Base-by-base conservation (phyloP, 2,329 filamentous ascomycete genomes). In the Sporothrix pseudoabietina region DNA sequence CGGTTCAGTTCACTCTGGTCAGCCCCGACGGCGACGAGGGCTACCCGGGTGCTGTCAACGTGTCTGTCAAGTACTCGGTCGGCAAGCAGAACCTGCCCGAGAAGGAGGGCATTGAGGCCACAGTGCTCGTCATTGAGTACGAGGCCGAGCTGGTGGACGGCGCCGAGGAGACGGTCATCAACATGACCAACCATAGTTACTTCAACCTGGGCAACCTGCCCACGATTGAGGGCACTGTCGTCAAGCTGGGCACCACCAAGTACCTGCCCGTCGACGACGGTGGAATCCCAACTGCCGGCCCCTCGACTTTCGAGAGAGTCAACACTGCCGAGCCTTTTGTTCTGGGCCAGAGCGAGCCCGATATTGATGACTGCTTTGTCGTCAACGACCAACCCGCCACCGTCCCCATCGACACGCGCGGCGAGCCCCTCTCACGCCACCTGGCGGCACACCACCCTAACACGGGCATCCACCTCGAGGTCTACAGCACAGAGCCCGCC, bases 301-400 rank as follows among this genome's bases (percentile, higher is more conserved):
- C 94, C 35, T 84, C 87, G 63, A 80, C 88, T 16, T 94, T 90
- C 80, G 85, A 88, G n/a, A 87, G 87, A 55, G 84, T 95, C 69
- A 85, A 88, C 69, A 87, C 90, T 44, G 87, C 89, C 76, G 85
- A 88, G 78, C 83, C 89, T 4, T 97, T 98, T 82, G 88, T 86
- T 1, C 87, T 98, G 9, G 90, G 90, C n/a, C 82, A 88, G 1
- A 83, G 87, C 19, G 89, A 90, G 75, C 94, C 94, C 10, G 87
- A 91, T 77, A 90, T 98, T 77, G 96, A 99, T 81, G 90, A 97
- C 84, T 97, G 94, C 85, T 98, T 98, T 83, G 84, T 97, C 75
- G 84, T 94, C 77, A 89, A 93, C 80, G 83, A 86, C 54, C 85
- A 92, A 75, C 86, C 91, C 0, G 79, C 83, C 70, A 80, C 84